These are phyloP conservation scores for Cordyceps farinosa DNA, from an alignment of 2,329 filamentous ascomycete species.

Conservation along the genomic window DNA sequence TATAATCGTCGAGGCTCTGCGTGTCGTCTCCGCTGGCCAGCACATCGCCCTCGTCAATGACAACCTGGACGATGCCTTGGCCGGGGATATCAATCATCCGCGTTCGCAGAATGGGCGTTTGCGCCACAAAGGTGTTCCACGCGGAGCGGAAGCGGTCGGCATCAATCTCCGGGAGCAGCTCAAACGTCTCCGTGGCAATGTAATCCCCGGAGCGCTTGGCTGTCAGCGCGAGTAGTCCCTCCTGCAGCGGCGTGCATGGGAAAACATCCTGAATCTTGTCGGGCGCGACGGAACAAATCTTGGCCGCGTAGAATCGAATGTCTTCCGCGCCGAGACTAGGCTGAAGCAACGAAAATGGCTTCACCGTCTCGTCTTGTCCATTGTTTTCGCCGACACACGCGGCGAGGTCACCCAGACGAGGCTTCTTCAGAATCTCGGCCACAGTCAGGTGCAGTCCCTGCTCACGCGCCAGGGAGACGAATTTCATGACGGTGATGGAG, in stretches of 20 bases:
- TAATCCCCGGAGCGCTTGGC: conserved; percentile 24
- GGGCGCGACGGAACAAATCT: conserved; percentile 16
- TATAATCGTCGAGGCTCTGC: not conserved
- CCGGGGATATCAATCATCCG: conserved; percentile 39
- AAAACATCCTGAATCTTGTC: conserved; percentile 17
- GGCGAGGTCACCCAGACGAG: conserved; percentile 19
- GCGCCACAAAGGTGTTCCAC: conserved; percentile 31
- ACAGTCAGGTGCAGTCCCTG: conserved; percentile 22
- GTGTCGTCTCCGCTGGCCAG: conserved; percentile 16
- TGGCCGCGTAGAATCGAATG: conserved; percentile 17
- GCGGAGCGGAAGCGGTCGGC: conserved; percentile 29
- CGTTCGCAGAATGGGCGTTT: conserved; percentile 37
- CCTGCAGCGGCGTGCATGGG: conserved; percentile 19
- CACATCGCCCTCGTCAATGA: conserved; percentile 33
- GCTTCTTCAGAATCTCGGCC: conserved; percentile 17
- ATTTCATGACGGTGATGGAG: conserved; percentile 27
- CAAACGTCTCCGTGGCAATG: conserved; percentile 22
- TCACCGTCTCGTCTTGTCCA: not conserved
- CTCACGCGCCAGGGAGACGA: conserved; percentile 21
- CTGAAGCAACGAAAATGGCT: not conserved
- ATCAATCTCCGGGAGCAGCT: conserved; percentile 15
- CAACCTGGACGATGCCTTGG: conserved; percentile 39
- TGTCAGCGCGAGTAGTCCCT: conserved; percentile 19
- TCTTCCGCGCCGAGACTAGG: conserved; percentile 1
- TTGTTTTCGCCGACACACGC: conserved; percentile 3